Conservation (phyloP, 2,329 filamentous ascomycete species). For the Aspergillus tamarii region DNA sequence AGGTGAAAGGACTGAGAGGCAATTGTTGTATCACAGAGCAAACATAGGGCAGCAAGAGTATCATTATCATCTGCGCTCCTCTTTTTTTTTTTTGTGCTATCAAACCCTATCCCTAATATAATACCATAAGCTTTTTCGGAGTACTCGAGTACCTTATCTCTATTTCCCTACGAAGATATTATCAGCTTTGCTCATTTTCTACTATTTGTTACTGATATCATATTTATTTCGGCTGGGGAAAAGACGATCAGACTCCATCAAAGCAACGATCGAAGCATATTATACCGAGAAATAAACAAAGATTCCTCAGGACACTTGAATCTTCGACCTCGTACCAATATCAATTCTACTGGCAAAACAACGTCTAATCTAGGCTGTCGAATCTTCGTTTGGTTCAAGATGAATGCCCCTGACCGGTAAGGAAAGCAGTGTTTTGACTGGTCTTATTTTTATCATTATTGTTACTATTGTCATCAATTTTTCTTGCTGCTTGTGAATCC, state of each 20-base stretch:
- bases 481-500: neutral
- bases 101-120: neutral
- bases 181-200: neutral
- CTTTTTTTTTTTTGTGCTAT: neutral
- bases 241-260: neutral
- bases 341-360: neutral
- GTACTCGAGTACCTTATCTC: neutral
- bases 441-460: neutral
- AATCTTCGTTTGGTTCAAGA: constrained; percentile 30
- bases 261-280: neutral
- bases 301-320: neutral
- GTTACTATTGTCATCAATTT: neutral
- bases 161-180: neutral
- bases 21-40: neutral
- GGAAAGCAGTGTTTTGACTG: constrained; percentile 9
- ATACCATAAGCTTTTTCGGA: neutral
- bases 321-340: neutral
- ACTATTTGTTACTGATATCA: neutral
- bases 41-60: neutral
- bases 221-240: neutral
- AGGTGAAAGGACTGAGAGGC: neutral
- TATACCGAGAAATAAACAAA: neutral
- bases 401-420: constrained; percentile 55
- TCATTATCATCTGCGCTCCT: neutral
- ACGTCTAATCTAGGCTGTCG: neutral